These are phyloP conservation scores for Nicotiana tomentosiformis DNA, from an alignment of 257 asterid genomes.

Conservation along the genomic window DNA sequence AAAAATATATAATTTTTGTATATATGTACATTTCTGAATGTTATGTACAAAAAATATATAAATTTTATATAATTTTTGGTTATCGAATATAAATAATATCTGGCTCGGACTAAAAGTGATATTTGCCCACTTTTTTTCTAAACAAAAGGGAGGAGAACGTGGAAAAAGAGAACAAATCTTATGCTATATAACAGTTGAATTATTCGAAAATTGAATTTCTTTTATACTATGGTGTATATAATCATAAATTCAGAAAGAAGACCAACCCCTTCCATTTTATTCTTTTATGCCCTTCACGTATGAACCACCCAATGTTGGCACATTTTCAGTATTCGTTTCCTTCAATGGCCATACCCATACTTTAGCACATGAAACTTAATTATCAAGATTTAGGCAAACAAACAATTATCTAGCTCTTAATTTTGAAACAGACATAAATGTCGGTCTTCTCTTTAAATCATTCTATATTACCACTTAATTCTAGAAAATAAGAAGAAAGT, in stretches of 20 bases:
- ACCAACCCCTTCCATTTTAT: background rate
- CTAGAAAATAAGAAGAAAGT: background rate
- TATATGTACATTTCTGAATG: too few species aligned
- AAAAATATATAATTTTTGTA: too few species aligned
- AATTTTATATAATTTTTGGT: too few species aligned
- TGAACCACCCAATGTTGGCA: slow-evolving; percentile 14
- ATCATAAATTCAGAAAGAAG: background rate
- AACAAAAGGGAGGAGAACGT: background rate
- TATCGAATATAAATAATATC: too few species aligned
- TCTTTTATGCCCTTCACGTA: slow-evolving; percentile 3
- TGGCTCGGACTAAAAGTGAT: too few species aligned
- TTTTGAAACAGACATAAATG: background rate
- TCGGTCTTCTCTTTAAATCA: background rate
- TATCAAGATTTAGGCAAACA: background rate
- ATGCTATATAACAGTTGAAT: background rate
- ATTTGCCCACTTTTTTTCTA: background rate
- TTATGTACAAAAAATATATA: too few species aligned
- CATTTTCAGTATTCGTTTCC: background rate
- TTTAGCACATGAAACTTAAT: background rate
- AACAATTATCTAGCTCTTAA: slow-evolving; percentile 4
- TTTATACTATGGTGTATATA: background rate
- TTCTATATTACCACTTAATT: background rate
- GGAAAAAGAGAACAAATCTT: background rate
- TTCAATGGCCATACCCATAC: background rate
- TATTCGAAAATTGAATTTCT: background rate